Percentiles rank a stretch among this genome's conserved stretches.
These are phyloP conservation scores for Aspergillus caelatus DNA, from an alignment of 2,329 filamentous ascomycete species.

Conservation along the genomic window DNA sequence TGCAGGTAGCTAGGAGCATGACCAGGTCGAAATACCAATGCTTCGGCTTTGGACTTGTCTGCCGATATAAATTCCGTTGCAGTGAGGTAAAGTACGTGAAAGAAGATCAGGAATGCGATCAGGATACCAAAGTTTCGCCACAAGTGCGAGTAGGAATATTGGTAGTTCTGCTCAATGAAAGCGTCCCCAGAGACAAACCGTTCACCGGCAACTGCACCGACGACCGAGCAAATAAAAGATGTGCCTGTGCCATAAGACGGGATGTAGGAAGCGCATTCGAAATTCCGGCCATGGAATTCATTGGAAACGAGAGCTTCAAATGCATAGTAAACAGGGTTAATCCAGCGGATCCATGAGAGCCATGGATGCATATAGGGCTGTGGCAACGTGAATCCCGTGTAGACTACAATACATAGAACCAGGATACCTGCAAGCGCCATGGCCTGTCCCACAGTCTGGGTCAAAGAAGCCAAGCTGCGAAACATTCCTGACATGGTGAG, in stretches of 20 bases:
- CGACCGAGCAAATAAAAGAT: slow-evolving; percentile 57
- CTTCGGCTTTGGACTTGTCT: slow-evolving; percentile 74
- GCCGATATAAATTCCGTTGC: slow-evolving; percentile 48
- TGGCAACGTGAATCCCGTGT: slow-evolving; percentile 44
- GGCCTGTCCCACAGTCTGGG: slow-evolving; percentile 62
- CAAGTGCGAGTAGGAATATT: slow-evolving; percentile 59
- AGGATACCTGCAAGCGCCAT: slow-evolving; percentile 56
- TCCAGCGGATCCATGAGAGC: slow-evolving; percentile 77
- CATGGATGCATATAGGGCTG: slow-evolving; percentile 68
- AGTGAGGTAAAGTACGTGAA: slow-evolving; percentile 60
- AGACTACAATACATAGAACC: slow-evolving; percentile 42
- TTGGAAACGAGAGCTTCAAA: slow-evolving; percentile 81
- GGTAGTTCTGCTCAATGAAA: slow-evolving; percentile 58
- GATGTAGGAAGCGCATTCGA: slow-evolving; percentile 49
- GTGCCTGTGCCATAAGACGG: slow-evolving; percentile 42
- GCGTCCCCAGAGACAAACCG: slow-evolving; percentile 60
- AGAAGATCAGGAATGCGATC: slow-evolving; percentile 62
- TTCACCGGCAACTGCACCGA: slow-evolving; percentile 59
- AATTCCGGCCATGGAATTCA: slow-evolving; percentile 69
- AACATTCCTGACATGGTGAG: slow-evolving; percentile 81
- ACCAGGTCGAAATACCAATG: slow-evolving; percentile 70
- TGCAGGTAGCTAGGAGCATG: slow-evolving; percentile 15
- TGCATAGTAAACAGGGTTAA: slow-evolving; percentile 74
- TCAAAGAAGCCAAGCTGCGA: slow-evolving; percentile 72
- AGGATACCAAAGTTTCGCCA: slow-evolving; percentile 72